Conservation (phyloP, 495 filamentous ascomycete species). For the Rostrohypoxylon terebratum region DNA sequence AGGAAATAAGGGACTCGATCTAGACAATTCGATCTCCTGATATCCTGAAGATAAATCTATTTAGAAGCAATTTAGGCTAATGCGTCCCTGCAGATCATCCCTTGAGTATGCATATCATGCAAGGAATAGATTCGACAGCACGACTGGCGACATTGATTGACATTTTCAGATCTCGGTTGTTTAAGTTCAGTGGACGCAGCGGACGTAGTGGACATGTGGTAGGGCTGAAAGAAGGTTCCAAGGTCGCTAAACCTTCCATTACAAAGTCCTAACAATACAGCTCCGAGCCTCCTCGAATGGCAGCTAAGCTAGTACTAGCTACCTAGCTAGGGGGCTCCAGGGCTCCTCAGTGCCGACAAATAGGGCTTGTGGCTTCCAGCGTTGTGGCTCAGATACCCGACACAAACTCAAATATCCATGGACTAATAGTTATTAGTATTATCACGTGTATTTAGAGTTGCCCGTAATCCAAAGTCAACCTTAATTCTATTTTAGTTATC, state of each 20-base stretch:
- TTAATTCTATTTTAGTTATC: background rate
- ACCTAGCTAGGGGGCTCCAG: background rate
- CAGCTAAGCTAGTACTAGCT: background rate
- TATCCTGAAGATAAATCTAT: conserved; percentile 20
- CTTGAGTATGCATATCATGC: conserved; percentile 36
- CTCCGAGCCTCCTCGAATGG: no score
- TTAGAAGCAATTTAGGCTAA: conserved; percentile 21
- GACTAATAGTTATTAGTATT: background rate
- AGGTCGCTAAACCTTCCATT: background rate
- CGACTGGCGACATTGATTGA: conserved; percentile 21
- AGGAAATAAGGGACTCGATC: background rate
- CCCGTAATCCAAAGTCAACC: background rate
- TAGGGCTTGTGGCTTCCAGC: conserved; percentile 7
- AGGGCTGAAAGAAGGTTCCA: conserved; percentile 36
- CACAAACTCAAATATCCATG: background rate
- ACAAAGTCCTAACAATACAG: background rate
- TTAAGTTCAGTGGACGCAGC: background rate
- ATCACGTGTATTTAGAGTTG: conserved; percentile 19
- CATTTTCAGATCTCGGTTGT: conserved; percentile 33
- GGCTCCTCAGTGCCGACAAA: background rate
- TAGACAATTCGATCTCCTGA: background rate
- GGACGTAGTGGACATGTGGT: background rate
- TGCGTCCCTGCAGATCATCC: conserved; percentile 39
- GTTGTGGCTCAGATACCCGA: background rate
- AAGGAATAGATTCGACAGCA: conserved; percentile 12